Base-by-base conservation (phyloP, 1,284 basidiomycete species). In the Ceratobasidium sp. region DNA sequence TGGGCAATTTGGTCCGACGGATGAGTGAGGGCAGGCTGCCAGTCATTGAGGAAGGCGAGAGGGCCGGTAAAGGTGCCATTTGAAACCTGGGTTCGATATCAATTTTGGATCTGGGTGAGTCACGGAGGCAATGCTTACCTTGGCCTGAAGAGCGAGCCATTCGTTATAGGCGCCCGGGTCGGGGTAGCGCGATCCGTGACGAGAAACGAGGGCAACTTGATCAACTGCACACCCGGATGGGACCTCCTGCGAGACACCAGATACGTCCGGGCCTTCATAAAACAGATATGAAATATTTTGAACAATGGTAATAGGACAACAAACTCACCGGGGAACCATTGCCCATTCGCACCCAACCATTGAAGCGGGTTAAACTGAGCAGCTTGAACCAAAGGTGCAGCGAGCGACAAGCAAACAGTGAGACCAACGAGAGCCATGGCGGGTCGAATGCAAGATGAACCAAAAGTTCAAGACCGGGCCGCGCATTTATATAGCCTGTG, bases 41-140 rank as follows among this genome's bases (percentile, higher is more conserved):
- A 72, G 41, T 51, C 22, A 31, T 72, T 72, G 41, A 72, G 60
- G 48, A 72, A 72, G 14, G 24, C 47, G 3, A 62, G 56, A 9
- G 57, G 69, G 19, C 69, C 69, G 19, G 66, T 57, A 44, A 71
- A 71, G 24, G 66, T 47, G 19, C 66, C 66, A 27, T 71, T 71
- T 59, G 56, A 2, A n/a, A 71, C 66, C 66, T 71, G 29, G 17
- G 5, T 4, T 17, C n/a, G 19, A 33, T n/a, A 44, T 41, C 11
- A 41, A 5, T 41, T 41, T 41, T 7, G 41, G 17, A 15, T 60
- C 33, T 33, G 33, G 4, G 14, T n/a, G 15, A 51, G 24, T 51
- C 5, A 36, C 11, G 11, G 11, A 41, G 36, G 11, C 11, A 11
- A 11, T 41, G 36, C 36, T 4, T 29, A 71, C 66, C 66, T 71